These are phyloP conservation scores for Mallotus repandus DNA, from an alignment of 441 rosid species.

Conservation along the genomic window DNA sequence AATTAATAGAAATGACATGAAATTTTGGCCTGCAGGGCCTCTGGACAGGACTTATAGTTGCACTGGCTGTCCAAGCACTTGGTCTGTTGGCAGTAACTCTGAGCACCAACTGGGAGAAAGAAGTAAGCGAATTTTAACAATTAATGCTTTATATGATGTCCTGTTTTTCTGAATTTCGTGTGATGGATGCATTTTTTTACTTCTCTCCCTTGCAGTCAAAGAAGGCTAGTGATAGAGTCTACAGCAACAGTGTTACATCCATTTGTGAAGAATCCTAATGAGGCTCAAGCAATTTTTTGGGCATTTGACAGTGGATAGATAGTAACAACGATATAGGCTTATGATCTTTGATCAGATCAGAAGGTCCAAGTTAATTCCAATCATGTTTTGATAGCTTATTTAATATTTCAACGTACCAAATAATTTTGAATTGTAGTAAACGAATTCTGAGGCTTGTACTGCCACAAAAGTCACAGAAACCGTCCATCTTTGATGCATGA, in stretches of 20 bases:
- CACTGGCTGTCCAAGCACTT: constrained; percentile 6
- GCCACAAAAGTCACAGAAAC: too few species aligned
- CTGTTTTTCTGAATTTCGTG: not conserved
- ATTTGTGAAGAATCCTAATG: not conserved
- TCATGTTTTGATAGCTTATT: too few species aligned
- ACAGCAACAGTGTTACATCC: not conserved
- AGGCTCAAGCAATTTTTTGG: not conserved
- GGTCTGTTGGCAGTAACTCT: constrained; percentile 11
- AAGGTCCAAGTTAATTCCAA: too few species aligned
- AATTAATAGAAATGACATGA: too few species aligned
- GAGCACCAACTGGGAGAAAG: constrained; percentile 19
- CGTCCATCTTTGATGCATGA: too few species aligned
- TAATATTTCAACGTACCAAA: too few species aligned
- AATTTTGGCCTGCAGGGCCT: constrained; percentile 19
- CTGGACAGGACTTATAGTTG: constrained; percentile 21
- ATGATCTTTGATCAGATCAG: too few species aligned
- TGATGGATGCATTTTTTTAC: too few species aligned
- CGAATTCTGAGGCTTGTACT: too few species aligned
- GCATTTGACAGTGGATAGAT: too few species aligned
- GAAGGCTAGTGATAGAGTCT: constrained; percentile 19
- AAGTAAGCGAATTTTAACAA: constrained; percentile 7
- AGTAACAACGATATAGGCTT: too few species aligned
- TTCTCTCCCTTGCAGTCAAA: constrained; percentile 6
- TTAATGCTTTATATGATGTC: not conserved
- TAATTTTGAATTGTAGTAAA: too few species aligned